phyloP scores from a whole-genome alignment of 1,139 yeast species.

The Yamadazyma friedrichii region DNA sequence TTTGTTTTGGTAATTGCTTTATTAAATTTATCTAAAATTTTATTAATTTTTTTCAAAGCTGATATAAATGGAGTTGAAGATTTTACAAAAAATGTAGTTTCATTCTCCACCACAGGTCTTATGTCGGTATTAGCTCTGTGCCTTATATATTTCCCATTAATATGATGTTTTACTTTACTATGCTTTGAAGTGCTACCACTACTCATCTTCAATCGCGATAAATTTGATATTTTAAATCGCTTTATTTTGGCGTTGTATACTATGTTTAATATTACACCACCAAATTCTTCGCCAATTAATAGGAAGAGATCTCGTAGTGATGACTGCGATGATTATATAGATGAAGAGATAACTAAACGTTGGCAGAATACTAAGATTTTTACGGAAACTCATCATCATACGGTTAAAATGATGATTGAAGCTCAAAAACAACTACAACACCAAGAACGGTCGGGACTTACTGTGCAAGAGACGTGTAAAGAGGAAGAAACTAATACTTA shows the following conservation, averaged over 20 bases:
- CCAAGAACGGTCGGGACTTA: constrained; percentile 2
- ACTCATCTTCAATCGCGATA: constrained; percentile 2
- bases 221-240: not conserved
- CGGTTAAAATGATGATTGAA: constrained; percentile 31
- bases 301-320: constrained; percentile 12
- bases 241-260: not conserved
- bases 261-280: constrained; percentile 5
- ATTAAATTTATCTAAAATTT: constrained; percentile 40
- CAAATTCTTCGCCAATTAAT: constrained; percentile 10
- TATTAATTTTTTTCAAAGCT: constrained; percentile 56
- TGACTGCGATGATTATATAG: constrained; percentile 3
- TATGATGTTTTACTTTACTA: constrained; percentile 6
- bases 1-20: constrained; percentile 22
- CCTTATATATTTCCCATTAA: constrained; percentile 37
- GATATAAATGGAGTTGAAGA: constrained; percentile 61
- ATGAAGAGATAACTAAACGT: constrained; percentile 15
- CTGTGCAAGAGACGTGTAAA: constrained; percentile 63
- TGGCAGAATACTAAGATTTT: constrained; percentile 28
- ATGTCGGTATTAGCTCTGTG: constrained; percentile 43
- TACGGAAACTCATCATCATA: constrained; percentile 28
- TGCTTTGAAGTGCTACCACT: not conserved
- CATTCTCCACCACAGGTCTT: constrained; percentile 32
- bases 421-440: constrained; percentile 20
- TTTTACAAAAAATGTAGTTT: constrained; percentile 55
- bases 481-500: constrained; percentile 10